A percentile compares a stretch with the other conserved stretches of the same genome.
phyloP scores from a whole-genome alignment of 768 basidiomycete genomes.

The Hericium erinaceus region DNA sequence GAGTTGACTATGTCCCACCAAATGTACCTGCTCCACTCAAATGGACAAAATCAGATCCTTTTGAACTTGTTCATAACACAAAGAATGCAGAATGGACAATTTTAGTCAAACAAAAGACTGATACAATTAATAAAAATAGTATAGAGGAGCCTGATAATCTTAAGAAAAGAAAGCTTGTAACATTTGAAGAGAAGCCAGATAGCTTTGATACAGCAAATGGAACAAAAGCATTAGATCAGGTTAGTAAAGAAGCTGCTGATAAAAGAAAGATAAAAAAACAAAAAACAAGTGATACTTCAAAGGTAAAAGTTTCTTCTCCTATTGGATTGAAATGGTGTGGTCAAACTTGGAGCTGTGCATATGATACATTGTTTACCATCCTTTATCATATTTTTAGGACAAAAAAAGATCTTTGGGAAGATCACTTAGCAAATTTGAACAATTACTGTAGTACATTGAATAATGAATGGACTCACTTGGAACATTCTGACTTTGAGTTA shows the following conservation, averaged over 20 bases:
- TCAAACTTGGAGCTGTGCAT: constrained; percentile 6
- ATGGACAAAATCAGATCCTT: background rate
- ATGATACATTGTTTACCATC: constrained; percentile 2
- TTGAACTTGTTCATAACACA: background rate
- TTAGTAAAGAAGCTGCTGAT: background rate
- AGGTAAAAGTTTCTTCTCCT: background rate
- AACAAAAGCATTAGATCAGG: background rate
- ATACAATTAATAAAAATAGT: background rate
- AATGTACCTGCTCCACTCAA: background rate
- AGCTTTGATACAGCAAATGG: background rate
- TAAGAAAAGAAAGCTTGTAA: background rate
- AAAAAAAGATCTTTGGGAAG: background rate
- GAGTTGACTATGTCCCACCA: background rate
- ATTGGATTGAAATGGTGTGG: background rate
- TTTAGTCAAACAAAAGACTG: background rate
- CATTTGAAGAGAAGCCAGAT: background rate
- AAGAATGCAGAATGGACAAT: background rate
- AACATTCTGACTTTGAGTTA: background rate
- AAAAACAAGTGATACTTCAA: background rate
- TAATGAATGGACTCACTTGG: background rate
- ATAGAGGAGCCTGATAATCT: background rate
- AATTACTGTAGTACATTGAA: background rate
- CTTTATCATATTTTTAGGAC: background rate
- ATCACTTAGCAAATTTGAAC: background rate
- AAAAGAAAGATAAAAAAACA: background rate